A percentile compares a stretch with the other conserved stretches of the same genome.
phyloP scores from a whole-genome alignment of 768 basidiomycete genomes.

The Suillus tomentosus region DNA sequence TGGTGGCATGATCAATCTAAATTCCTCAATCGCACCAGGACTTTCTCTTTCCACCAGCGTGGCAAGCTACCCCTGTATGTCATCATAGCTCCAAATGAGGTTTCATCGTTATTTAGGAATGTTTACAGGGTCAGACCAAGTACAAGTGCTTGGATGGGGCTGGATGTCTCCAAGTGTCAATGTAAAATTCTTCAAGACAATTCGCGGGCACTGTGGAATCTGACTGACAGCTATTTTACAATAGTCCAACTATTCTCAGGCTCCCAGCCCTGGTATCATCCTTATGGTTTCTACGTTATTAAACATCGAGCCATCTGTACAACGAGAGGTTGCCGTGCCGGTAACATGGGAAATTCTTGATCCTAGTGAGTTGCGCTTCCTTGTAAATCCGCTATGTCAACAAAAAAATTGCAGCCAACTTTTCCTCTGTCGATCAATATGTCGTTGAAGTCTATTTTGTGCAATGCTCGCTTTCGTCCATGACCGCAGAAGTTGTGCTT shows the following conservation, averaged over 20 bases:
- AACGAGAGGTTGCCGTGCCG: not conserved
- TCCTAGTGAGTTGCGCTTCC: not conserved
- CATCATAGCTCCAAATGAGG: not conserved
- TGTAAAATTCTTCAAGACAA: too few species aligned
- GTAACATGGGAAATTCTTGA: not conserved
- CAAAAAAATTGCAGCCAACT: not conserved
- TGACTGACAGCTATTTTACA: not conserved
- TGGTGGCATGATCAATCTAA: too few species aligned
- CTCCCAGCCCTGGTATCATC: not conserved
- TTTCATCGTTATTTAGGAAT: not conserved
- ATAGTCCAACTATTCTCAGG: too few species aligned
- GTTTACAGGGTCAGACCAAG: not conserved
- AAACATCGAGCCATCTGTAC: not conserved
- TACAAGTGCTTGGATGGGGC: not conserved
- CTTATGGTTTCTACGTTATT: not conserved
- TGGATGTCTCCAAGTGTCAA: not conserved
- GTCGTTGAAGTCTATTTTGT: not conserved
- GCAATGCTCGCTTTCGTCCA: not conserved
- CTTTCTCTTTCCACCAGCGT: too few species aligned
- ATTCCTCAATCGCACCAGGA: too few species aligned
- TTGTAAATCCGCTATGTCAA: not conserved
- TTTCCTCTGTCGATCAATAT: too few species aligned
- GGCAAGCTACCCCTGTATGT: not conserved
- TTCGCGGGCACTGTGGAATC: not conserved
- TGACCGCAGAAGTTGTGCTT: not conserved